Base-by-base conservation (phyloP, 2,329 filamentous ascomycete genomes). In the Trichothecium roseum region DNA sequence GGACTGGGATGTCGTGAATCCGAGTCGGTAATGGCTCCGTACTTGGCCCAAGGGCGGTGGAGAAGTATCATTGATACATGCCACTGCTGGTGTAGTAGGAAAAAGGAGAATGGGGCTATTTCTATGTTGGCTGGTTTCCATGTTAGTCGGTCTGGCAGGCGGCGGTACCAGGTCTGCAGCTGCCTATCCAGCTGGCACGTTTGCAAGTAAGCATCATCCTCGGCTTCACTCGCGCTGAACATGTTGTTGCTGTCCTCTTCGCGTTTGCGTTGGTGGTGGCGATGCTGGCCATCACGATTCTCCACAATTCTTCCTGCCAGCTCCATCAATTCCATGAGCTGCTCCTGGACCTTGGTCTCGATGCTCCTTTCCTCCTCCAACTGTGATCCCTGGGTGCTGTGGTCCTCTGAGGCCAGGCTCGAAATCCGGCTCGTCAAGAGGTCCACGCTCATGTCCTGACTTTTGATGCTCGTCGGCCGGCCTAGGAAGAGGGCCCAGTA, bases 401-500 rank as follows among this genome's bases (percentile, higher is more conserved):
- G 24, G 27, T 52, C 45, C 50, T 53, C 32, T 9, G 63, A 58
- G 3, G 55, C 53, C 1, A 69, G 53, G 27, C 59, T 53, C 8
- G 64, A 61, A 37, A 68, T 64, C 4, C 60, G 56, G 40, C 59
- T 65, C 1, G 66, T 58, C 3, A 69, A 45, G 16, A 65, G 49
- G 40, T 70, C 63, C 39, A 66, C 59, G 39, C 62, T 62, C 8
- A 72, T 56, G 39, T 72, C 69, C 32, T 67, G 57, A 33, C 54
- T 62, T 47, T 72, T 72, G 54, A 73, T 72, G 35, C 64, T 63
- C 2, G 68, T 64, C 2, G 69, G 69, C 9, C 69, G 56, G 8
- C 69, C 69, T 6, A 73, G 55, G 43, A 71, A 69, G n/a, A 73
- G 50, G 1, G 69, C 64, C 68, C 68, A 72, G 42, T 71, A 68